Percentiles rank a stretch among this genome's conserved stretches.
These are phyloP conservation scores for Tylopilus sp. DNA, from an alignment of 1,284 basidiomycete genomes.

Conservation along the genomic window DNA sequence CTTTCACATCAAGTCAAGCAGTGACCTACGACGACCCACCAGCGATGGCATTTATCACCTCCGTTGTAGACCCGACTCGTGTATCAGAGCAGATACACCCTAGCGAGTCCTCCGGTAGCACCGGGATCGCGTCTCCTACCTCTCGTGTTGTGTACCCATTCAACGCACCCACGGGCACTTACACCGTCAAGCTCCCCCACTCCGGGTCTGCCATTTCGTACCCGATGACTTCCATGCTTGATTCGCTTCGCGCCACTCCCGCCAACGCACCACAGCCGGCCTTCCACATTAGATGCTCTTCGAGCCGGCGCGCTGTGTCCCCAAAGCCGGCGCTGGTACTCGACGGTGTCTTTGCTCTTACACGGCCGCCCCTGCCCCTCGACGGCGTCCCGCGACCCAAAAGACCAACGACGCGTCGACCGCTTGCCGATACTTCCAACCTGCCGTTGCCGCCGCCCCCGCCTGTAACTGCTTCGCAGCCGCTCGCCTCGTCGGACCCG, in stretches of 20 bases:
- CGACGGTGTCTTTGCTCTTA: conserved; percentile 24
- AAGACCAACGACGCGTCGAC: conserved; percentile 4
- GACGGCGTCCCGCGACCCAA: conserved; percentile 5
- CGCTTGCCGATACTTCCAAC: conserved; percentile 1
- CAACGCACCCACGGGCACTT: conserved; percentile 1
- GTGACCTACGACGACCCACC: neutral
- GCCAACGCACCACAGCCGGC: neutral
- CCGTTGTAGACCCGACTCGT: neutral
- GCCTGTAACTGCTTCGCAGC: no score
- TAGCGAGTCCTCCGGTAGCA: neutral
- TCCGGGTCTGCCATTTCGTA: neutral
- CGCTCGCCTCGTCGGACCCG: neutral
- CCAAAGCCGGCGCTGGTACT: conserved; percentile 18
- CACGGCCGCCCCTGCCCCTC: neutral
- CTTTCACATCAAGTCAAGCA: conserved; percentile 1
- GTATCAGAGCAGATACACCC: neutral
- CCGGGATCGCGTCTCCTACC: conserved; percentile 7
- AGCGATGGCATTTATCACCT: neutral
- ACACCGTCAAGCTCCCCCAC: conserved; percentile 21
- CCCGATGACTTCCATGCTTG: neutral
- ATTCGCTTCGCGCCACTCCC: neutral
- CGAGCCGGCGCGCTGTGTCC: neutral
- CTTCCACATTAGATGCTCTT: neutral
- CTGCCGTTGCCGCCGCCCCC: conserved; percentile 3
- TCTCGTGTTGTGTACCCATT: conserved; percentile 9